phyloP scores from a whole-genome alignment of 2,329 filamentous ascomycete genomes.

The Ophiocordyceps unilateralis region DNA sequence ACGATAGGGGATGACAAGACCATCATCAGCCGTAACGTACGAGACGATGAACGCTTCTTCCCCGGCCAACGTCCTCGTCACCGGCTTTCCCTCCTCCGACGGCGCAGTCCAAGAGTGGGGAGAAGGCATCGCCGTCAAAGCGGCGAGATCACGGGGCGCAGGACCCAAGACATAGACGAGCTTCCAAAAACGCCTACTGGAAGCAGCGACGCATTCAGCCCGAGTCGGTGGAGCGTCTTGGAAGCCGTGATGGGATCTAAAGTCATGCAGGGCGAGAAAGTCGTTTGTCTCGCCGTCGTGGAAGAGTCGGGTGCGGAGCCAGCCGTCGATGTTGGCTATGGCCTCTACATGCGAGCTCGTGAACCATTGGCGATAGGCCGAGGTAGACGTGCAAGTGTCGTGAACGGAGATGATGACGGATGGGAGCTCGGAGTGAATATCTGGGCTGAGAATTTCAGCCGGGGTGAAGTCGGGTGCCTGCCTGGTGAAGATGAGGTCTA shows the following conservation, averaged over 20 bases:
- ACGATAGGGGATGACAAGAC: constrained; percentile 51
- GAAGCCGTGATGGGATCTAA: constrained; percentile 26
- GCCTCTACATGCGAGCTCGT: constrained; percentile 57
- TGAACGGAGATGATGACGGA: background rate
- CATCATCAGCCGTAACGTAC: constrained; percentile 50
- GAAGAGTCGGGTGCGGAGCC: constrained; percentile 57
- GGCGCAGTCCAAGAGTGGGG: constrained; percentile 21
- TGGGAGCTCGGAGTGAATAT: too few species aligned
- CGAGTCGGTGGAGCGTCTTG: background rate
- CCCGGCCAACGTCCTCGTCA: constrained; percentile 34
- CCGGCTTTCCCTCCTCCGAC: constrained; percentile 11
- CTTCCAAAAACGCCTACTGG: constrained; percentile 40
- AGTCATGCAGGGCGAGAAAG: constrained; percentile 58
- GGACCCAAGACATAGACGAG: constrained; percentile 70
- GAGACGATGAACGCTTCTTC: constrained; percentile 42
- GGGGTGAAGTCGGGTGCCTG: constrained; percentile 39
- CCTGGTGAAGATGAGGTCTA: constrained; percentile 43
- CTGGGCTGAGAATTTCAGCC: too few species aligned
- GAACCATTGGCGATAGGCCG: too few species aligned
- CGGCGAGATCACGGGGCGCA: constrained; percentile 48
- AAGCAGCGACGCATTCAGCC: too few species aligned
- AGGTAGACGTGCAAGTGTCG: background rate
- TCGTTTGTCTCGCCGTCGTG: constrained; percentile 26
- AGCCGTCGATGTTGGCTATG: constrained; percentile 59
- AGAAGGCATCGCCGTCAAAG: constrained; percentile 32